phyloP scores from a whole-genome alignment of 148 eudicot species.

The Simmondsia chinensis region DNA sequence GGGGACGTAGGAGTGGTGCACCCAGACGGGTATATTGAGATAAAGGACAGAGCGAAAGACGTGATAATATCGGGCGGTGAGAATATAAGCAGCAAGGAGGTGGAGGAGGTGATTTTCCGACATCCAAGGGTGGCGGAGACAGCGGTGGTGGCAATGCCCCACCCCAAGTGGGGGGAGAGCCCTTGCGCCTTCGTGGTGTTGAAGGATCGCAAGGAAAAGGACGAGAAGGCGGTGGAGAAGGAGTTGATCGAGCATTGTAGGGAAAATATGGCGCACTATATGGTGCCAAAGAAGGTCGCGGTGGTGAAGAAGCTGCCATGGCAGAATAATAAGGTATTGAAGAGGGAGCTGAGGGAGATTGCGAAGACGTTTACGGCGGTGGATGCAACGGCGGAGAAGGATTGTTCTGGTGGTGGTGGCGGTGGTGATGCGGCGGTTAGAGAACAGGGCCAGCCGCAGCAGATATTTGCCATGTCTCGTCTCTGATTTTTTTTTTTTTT shows the following conservation, averaged over 20 bases:
- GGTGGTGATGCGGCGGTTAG: no score
- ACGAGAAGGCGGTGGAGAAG: constrained; percentile 22
- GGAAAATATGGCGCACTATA: constrained; percentile 43
- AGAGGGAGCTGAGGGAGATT: constrained; percentile 35
- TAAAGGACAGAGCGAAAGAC: constrained; percentile 74
- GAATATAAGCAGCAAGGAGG: constrained; percentile 79
- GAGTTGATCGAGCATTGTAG: constrained; percentile 50
- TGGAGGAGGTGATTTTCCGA: constrained; percentile 37
- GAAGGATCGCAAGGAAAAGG: constrained; percentile 11
- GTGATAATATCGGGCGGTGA: constrained; percentile 90
- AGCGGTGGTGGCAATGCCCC: constrained; percentile 84
- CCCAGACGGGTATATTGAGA: constrained; percentile 65
- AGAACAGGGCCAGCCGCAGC: not conserved
- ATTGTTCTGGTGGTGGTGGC: no score
- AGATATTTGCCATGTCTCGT: constrained; percentile 25
- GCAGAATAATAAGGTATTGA: constrained; percentile 50
- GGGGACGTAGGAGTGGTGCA: constrained; percentile 84
- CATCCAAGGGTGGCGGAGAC: constrained; percentile 55
- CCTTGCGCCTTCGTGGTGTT: constrained; percentile 68
- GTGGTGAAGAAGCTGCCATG: constrained; percentile 54
- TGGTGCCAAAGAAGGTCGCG: constrained; percentile 66
- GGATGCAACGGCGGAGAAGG: not conserved
- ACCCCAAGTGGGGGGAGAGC: constrained; percentile 76
- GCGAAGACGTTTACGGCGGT: constrained; percentile 18
- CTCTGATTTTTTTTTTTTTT: constrained; percentile 7